Evolutionary conservation across 495 filamentous ascomycete genomes (phyloP).

Genomic region (Hypoxylon trugodes): DNA sequence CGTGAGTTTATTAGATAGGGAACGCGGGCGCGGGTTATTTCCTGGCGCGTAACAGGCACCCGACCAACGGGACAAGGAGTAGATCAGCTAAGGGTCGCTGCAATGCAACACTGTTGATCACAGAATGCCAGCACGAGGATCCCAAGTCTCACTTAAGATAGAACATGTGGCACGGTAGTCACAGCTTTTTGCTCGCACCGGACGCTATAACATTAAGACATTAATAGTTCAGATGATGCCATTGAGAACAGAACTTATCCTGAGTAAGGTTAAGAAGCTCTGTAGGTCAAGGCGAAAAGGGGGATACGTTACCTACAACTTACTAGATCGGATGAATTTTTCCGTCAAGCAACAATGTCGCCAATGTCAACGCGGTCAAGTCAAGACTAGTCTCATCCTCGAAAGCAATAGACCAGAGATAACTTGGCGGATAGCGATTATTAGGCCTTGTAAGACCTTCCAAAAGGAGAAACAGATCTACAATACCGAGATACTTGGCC

Average conservation of each 20-base stretch:
- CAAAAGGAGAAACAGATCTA: constrained; percentile 26
- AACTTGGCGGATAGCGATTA: constrained; percentile 29
- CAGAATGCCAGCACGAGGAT: constrained; percentile 31
- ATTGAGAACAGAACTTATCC: background rate
- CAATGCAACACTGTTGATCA: constrained; percentile 40
- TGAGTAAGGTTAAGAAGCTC: constrained; percentile 11
- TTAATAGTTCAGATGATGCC: constrained; percentile 33
- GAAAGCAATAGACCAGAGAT: constrained; percentile 12
- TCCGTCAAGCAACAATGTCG: no score
- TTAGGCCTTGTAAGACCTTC: constrained; percentile 31
- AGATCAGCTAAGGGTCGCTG: constrained; percentile 31
- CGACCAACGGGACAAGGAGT: constrained; percentile 15
- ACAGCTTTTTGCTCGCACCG: no score
- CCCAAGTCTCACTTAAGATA: constrained; percentile 19
- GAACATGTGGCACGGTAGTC: constrained; percentile 29
- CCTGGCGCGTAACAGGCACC: constrained; percentile 18
- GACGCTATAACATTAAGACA: constrained; percentile 12
- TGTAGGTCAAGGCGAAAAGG: constrained; percentile 1
- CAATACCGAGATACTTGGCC: constrained; percentile 17
- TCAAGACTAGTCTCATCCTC: constrained; percentile 10
- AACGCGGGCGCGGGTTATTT: constrained; percentile 14
- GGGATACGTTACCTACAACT: constrained; percentile 33
- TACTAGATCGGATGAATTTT: no score
- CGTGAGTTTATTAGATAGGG: constrained; percentile 30
- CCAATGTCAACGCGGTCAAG: no score